Percentiles rank a stretch among this genome's conserved stretches.
Evolutionary conservation across 208 protist species (phyloP).

Genomic region (Crithidia bombi): DNA sequence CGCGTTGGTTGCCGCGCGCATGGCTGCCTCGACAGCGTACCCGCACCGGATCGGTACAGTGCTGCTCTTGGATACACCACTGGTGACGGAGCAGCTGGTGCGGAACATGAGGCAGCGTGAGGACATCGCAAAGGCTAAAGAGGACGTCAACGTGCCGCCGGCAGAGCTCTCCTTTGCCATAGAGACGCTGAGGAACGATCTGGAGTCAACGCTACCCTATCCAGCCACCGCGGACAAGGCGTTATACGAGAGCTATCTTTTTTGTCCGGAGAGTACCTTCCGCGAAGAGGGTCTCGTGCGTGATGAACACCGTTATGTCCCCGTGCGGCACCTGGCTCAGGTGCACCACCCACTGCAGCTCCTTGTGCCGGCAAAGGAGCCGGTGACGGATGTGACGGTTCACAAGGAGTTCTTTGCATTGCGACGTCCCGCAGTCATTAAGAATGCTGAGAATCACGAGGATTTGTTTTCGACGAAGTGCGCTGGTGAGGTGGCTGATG

Average conservation of each 20-base stretch:
- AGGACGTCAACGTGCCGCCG: constrained; percentile 80
- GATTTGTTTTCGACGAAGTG: constrained; percentile 55
- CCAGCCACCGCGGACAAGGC: constrained; percentile 43
- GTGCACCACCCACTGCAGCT: constrained; percentile 85
- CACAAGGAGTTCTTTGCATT: constrained; percentile 85
- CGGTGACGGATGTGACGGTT: constrained; percentile 53
- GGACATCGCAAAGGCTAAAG: constrained; percentile 67
- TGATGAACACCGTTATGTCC: constrained; percentile 63
- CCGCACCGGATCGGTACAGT: constrained; percentile 79
- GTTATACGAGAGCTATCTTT: constrained; percentile 66
- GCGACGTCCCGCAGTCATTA: constrained; percentile 63
- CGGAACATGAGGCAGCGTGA: constrained; percentile 55
- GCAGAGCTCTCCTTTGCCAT: constrained; percentile 67
- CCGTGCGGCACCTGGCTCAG: constrained; percentile 52
- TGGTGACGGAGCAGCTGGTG: constrained; percentile 66
- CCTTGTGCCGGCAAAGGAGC: constrained; percentile 52
- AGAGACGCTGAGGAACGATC: constrained; percentile 43
- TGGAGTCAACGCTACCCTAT: constrained; percentile 56
- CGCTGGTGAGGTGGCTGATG: constrained; percentile 65
- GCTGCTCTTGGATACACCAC: constrained; percentile 75
- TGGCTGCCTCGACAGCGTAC: constrained; percentile 57
- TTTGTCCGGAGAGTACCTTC: constrained; percentile 51
- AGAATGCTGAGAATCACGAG: constrained; percentile 56
- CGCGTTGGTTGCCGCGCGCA: constrained; percentile 73
- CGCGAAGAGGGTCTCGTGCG: constrained; percentile 59